Percentiles rank a stretch among this genome's conserved stretches.
These are phyloP conservation scores for Cercophora samala DNA, from an alignment of 495 filamentous ascomycete genomes.

Conservation along the genomic window DNA sequence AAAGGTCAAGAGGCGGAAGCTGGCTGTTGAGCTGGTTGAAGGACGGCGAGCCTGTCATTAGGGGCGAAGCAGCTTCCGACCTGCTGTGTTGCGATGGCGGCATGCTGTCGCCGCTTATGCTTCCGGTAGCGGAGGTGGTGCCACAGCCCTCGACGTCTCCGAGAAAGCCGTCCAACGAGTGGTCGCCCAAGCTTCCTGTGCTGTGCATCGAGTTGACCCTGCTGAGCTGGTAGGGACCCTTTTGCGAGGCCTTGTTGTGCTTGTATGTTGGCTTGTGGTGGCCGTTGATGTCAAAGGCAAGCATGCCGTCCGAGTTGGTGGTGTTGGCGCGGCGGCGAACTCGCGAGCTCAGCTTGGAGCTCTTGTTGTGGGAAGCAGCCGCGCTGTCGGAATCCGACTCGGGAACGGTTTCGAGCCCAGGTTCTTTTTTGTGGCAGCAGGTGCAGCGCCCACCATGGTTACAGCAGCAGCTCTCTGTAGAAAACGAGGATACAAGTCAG, in stretches of 20 bases:
- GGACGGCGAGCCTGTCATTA: slow-evolving; percentile 53
- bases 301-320: slow-evolving; percentile 77
- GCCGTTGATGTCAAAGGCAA: slow-evolving; percentile 86
- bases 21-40: slow-evolving; percentile 59
- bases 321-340: slow-evolving; percentile 56
- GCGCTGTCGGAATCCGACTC: slow-evolving; percentile 56
- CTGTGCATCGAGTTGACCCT: slow-evolving; percentile 69
- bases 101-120: slow-evolving; percentile 19
- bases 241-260: slow-evolving; percentile 80
- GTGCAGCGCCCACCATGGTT: slow-evolving; percentile 87
- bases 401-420: slow-evolving; percentile 67
- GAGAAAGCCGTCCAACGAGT: slow-evolving; percentile 68
- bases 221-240: slow-evolving; percentile 80
- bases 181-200: slow-evolving; percentile 53
- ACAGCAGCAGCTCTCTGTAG: slow-evolving; percentile 79
- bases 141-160: slow-evolving; percentile 27
- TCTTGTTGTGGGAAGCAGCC: slow-evolving; percentile 42
- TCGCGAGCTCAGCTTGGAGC: slow-evolving; percentile 58
- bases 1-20: slow-evolving; percentile 64
- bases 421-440: slow-evolving; percentile 89
- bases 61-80: slow-evolving; percentile 70
- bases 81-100: slow-evolving; percentile 53
- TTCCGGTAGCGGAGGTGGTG: slow-evolving; percentile 38
- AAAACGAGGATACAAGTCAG: slow-evolving; percentile 48
- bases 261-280: slow-evolving; percentile 92